Conservation (phyloP, 2,329 filamentous ascomycete species). For the Microsporum audouinii region DNA sequence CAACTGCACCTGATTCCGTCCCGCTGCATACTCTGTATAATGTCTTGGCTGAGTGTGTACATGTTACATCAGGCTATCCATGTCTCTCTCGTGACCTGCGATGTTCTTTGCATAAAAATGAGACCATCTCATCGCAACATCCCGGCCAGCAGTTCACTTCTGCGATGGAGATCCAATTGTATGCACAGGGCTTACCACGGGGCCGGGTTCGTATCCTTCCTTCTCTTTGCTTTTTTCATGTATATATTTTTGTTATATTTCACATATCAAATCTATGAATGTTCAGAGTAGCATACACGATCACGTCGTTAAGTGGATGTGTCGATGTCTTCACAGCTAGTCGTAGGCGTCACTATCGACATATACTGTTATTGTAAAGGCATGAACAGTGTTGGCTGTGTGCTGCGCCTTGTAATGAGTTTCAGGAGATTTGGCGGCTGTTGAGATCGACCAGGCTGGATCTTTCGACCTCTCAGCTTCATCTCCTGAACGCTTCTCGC, state of each 20-base stretch:
- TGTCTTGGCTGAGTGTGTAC: background rate
- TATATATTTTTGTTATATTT: background rate
- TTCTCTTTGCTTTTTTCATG: background rate
- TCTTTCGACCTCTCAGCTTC: background rate
- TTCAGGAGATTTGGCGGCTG: background rate
- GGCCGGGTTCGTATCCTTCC: background rate
- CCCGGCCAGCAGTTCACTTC: background rate
- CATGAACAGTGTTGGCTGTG: background rate
- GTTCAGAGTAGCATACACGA: background rate
- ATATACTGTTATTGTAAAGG: no score
- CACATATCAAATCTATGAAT: background rate
- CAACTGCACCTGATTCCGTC: background rate
- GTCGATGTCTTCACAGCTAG: no score
- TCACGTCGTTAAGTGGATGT: no score
- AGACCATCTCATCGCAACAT: background rate
- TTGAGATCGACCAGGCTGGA: background rate
- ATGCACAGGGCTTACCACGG: constrained; percentile 1
- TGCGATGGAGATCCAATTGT: background rate
- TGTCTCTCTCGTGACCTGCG: background rate
- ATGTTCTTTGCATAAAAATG: background rate
- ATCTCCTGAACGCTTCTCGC: background rate
- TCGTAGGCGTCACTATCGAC: no score
- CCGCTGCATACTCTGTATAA: background rate
- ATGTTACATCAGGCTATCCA: background rate
- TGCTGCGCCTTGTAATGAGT: background rate